A percentile compares a stretch with the other conserved stretches of the same genome.
phyloP scores from a whole-genome alignment of 306 rosid genomes.

The Coriaria nepalensis region DNA sequence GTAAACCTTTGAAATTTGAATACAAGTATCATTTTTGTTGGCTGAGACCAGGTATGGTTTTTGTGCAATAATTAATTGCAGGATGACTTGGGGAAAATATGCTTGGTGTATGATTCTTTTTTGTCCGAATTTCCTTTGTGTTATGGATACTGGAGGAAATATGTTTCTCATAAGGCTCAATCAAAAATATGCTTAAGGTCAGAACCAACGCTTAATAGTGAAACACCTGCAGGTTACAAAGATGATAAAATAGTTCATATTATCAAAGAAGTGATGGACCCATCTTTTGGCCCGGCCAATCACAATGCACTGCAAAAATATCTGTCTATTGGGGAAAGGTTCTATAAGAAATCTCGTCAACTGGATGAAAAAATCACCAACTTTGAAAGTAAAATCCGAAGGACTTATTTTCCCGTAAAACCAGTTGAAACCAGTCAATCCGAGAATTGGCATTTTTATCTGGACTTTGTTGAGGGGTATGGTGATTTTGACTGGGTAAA shows the following conservation, averaged over 20 bases:
- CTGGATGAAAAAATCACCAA: constrained; percentile 35
- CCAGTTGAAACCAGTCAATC: constrained; percentile 52
- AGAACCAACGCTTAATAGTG: constrained; percentile 31
- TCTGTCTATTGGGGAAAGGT: constrained; percentile 40
- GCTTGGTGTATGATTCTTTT: constrained; percentile 51
- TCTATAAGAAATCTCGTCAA: constrained; percentile 48
- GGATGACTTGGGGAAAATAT: constrained; percentile 49
- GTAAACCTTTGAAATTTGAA: too few relatives aligned
- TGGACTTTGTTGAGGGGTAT: constrained; percentile 73
- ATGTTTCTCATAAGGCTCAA: constrained; percentile 43
- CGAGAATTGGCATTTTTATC: constrained; percentile 81
- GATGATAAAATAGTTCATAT: constrained; percentile 33
- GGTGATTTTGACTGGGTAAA: constrained; percentile 89
- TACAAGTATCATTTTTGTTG: too few relatives aligned
- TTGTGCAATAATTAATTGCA: constrained; percentile 26
- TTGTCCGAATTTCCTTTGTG: constrained; percentile 74
- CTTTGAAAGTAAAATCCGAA: constrained; percentile 56
- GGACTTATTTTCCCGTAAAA: constrained; percentile 63
- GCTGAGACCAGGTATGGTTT: not conserved
- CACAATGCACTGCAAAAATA: constrained; percentile 49
- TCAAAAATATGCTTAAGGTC: constrained; percentile 23
- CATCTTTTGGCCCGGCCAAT: constrained; percentile 34
- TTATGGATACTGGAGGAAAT: constrained; percentile 82
- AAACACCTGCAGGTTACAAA: constrained; percentile 23
- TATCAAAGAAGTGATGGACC: constrained; percentile 49